These are phyloP conservation scores for Punica granatum DNA, from an alignment of 345 rosid genomes.

Conservation along the genomic window DNA sequence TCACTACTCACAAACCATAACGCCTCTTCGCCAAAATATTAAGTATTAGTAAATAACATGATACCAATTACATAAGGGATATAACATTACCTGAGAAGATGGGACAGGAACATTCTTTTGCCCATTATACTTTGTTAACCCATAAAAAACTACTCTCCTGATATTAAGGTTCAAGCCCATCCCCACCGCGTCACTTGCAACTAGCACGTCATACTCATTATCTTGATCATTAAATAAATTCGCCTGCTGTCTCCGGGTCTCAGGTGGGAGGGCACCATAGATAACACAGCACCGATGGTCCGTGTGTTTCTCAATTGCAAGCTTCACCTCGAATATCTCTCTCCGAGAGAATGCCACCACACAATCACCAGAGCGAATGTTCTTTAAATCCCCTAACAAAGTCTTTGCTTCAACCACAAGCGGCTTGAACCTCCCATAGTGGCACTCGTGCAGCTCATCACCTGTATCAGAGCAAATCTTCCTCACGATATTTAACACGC, in stretches of 20 bases:
- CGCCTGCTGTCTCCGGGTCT: slow-evolving; percentile 92
- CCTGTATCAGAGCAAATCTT: slow-evolving; percentile 84
- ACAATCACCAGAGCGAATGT: slow-evolving; percentile 80
- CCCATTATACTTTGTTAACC: slow-evolving; percentile 74
- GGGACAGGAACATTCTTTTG: slow-evolving; percentile 76
- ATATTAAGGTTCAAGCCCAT: slow-evolving; percentile 96
- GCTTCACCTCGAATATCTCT: slow-evolving; percentile 87
- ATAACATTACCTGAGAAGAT: slow-evolving; percentile 37
- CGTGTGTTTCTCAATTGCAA: slow-evolving; percentile 79
- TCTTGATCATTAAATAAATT: slow-evolving; percentile 79
- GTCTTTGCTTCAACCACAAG: slow-evolving; percentile 89
- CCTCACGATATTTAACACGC: slow-evolving; percentile 70
- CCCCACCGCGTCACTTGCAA: slow-evolving; percentile 97
- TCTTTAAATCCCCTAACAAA: slow-evolving; percentile 63
- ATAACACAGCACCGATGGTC: slow-evolving; percentile 89
- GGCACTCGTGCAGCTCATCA: slow-evolving; percentile 73
- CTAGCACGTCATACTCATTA: slow-evolving; percentile 85
- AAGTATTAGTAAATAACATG: not conserved
- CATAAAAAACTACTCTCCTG: slow-evolving; percentile 75
- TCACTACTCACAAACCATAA: not conserved
- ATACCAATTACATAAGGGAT: not conserved
- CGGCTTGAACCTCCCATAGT: slow-evolving; percentile 79
- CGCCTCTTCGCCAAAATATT: not conserved
- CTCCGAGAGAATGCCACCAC: slow-evolving; percentile 90
- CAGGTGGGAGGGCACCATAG: slow-evolving; percentile 93